Conservation (phyloP, 225 moss, liverwort and hornwort genomes). For the Polytrichum commune region DNA sequence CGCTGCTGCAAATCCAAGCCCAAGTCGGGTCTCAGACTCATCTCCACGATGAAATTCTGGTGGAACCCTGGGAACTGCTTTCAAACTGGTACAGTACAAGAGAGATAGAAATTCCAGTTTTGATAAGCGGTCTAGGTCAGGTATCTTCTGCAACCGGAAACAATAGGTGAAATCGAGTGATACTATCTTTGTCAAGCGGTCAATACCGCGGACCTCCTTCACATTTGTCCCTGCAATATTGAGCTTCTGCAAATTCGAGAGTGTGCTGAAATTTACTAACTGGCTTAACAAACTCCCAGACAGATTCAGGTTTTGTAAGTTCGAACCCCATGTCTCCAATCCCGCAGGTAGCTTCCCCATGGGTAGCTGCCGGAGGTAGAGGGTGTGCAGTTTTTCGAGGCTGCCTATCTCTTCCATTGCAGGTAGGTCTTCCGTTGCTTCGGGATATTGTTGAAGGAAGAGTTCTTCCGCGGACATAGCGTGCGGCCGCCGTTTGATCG, state of each 20-base stretch:
- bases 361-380: not conserved
- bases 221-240: conserved; percentile 3
- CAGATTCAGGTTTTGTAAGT: not conserved
- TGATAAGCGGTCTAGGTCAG: conserved; percentile 8
- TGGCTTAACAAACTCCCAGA: not conserved
- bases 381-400: not conserved
- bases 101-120: not conserved
- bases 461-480: not conserved
- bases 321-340: not conserved
- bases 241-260: not conserved
- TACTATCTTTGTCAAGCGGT: not conserved
- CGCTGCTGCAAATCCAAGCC: not conserved
- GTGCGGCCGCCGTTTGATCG: not conserved
- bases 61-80: conserved; percentile 8
- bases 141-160: conserved; percentile 15
- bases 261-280: conserved; percentile 8
- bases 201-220: conserved; percentile 9
- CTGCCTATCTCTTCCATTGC: not conserved
- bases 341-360: conserved; percentile 3
- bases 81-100: not conserved
- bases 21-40: not conserved
- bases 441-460: conserved; percentile 1
- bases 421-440: not conserved
- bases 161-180: conserved; percentile 4
- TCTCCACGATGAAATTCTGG: not conserved